These are phyloP conservation scores for Eleusine indica DNA, from an alignment of 176 grass and related monocot genomes.

Conservation along the genomic window DNA sequence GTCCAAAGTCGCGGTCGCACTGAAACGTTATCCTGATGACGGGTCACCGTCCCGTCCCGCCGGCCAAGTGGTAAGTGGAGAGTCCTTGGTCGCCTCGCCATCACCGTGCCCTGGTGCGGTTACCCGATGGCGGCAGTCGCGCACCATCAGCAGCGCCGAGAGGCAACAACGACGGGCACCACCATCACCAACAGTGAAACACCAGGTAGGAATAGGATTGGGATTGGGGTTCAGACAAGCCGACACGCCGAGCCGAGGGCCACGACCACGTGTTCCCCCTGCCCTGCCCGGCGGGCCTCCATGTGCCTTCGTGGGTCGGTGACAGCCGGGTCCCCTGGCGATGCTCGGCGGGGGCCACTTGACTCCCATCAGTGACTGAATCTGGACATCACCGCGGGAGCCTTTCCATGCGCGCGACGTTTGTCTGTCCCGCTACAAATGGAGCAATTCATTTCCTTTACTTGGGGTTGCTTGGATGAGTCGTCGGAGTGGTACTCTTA, in stretches of 20 bases:
- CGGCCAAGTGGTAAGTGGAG: background rate
- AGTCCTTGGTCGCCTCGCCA: background rate
- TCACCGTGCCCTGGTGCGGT: background rate
- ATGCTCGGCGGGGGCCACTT: no score
- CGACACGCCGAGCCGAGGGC: background rate
- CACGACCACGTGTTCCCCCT: background rate
- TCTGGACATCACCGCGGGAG: no score
- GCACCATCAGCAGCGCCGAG: background rate
- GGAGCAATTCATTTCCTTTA: no score
- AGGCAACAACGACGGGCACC: background rate
- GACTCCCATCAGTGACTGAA: no score
- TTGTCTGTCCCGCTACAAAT: no score
- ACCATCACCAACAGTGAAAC: background rate
- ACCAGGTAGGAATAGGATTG: no score
- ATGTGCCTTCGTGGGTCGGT: background rate
- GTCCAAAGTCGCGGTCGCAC: background rate
- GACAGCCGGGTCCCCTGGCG: background rate
- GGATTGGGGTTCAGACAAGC: background rate
- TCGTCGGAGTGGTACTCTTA: no score
- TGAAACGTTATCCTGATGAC: conserved; percentile 2
- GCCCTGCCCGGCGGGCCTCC: background rate
- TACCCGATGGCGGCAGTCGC: conserved; percentile 5
- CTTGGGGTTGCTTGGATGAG: no score
- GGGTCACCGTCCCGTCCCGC: conserved; percentile 1
- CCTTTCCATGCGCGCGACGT: no score